Evolutionary conservation across 805 yeast species (phyloP), one percentile per base, ranked within the genome.

Genomic region (Suhomyces tanzawaensis): DNA sequence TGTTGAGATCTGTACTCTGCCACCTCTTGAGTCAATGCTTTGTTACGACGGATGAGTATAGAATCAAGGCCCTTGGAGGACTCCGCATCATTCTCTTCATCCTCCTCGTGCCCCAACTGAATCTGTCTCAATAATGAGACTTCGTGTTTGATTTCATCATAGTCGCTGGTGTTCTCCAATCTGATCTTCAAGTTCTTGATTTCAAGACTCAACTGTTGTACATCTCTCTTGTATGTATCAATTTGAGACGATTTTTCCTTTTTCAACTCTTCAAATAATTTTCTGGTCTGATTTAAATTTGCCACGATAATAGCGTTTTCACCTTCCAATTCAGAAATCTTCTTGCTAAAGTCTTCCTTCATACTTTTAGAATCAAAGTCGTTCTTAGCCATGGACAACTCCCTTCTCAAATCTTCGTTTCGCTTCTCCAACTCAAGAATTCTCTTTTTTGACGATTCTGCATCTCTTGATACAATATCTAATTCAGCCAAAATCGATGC

Each of bases 71-170:
- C 49, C 7, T 24, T 21, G 3, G 52, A 53, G 16, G 45, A 51
- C 3, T 53, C 57, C 4, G 60, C 57, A 7, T 43, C 56, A 9
- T 52, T 55, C 8, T 47, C 42, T 14, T 46, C 60, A 5, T 51
- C 58, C 3, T 57, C 67, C 12, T 62, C 66, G 22, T 64, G 60
- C 3, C 90, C 90, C 61, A 88, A 84, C 51, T 85, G 87, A 26
- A 88, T 81, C 45, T 82, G 81, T 54, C 83, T 79, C 43, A 89
- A 57, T 18, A 88, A 75, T 14, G 73, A 75, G 46, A 90, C 66
- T 52, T 90, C 96, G 34, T 77, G 75, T 56, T 87, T 88, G 33
- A 89, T 57, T 44, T 86, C 89, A 36, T 85, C 89, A 58, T 90
- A 89, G 55, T 89, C 96, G 2, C 72, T 62, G 36, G 79, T 76